These are phyloP conservation scores for Leucoagaricus sp. DNA, from an alignment of 1,284 basidiomycete species.

Conservation along the genomic window DNA sequence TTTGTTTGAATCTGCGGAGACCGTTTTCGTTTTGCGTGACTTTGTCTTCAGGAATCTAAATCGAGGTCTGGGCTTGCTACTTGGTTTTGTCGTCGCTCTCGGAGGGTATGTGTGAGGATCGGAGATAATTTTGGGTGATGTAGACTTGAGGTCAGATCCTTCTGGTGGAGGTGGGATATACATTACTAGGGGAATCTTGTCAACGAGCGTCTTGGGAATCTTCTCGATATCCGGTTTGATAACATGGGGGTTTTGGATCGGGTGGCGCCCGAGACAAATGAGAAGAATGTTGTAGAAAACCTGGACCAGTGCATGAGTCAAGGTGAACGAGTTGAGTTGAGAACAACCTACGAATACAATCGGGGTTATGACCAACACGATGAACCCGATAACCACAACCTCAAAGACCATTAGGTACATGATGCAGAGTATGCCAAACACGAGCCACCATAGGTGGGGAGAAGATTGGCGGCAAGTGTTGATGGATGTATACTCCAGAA, in stretches of 20 bases:
- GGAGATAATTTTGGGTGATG: conserved; percentile 39
- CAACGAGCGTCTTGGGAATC: conserved; percentile 65
- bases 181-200: conserved; percentile 76
- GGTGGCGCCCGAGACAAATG: conserved; percentile 75
- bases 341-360: conserved; percentile 66
- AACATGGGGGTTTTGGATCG: conserved; percentile 65
- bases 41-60: conserved; percentile 52
- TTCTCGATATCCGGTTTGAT: conserved; percentile 79
- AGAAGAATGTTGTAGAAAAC: conserved; percentile 75
- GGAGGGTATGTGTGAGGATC: conserved; percentile 61
- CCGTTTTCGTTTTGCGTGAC: conserved; percentile 17
- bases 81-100: conserved; percentile 25
- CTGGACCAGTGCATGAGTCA: conserved; percentile 37
- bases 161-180: conserved; percentile 80
- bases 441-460: conserved; percentile 82
- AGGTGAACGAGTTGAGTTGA: conserved; percentile 1
- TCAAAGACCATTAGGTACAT: conserved; percentile 77
- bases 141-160: conserved; percentile 32
- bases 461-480: conserved; percentile 67
- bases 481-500: conserved; percentile 73
- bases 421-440: conserved; percentile 75
- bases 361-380: conserved; percentile 76
- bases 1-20: conserved; percentile 20
- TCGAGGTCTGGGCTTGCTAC: conserved; percentile 37
- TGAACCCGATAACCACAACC: conserved; percentile 66